Percentiles rank a stretch among this genome's conserved stretches.
Conservation (phyloP, 2,329 filamentous ascomycete genomes). For the Beauveria asiatica region DNA sequence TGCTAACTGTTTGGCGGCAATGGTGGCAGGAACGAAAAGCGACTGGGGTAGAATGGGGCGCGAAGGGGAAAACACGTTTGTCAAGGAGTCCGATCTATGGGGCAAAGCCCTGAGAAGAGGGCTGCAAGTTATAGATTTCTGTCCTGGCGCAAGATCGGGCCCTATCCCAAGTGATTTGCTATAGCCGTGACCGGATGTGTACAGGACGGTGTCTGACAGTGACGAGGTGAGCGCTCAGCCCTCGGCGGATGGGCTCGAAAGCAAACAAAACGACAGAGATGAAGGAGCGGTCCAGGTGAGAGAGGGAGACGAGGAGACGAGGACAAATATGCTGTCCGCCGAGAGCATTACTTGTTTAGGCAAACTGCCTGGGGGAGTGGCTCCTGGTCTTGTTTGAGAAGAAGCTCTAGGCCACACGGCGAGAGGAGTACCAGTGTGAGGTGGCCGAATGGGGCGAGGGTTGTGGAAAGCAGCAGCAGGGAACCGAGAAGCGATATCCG, state of each 20-base stretch:
- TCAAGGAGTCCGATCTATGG: conserved; percentile 2
- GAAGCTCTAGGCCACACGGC: conserved; percentile 1
- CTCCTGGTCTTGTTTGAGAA: conserved; percentile 3
- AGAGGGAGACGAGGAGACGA: background rate
- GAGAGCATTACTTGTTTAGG: conserved; percentile 11
- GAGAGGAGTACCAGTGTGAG: background rate
- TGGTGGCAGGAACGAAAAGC: background rate
- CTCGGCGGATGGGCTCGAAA: background rate
- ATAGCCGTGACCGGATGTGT: background rate
- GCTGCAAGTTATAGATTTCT: background rate
- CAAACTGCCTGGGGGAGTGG: conserved; percentile 5
- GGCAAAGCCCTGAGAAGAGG: background rate
- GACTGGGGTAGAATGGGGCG: background rate
- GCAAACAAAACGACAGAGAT: conserved; percentile 8
- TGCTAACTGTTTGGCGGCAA: background rate
- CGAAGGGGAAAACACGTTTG: background rate
- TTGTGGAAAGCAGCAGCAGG: background rate
- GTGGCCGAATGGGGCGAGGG: conserved; percentile 1
- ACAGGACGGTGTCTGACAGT: background rate
- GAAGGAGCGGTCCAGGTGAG: background rate
- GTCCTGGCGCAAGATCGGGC: background rate
- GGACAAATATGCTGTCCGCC: conserved; percentile 10
- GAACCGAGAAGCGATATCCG: background rate
- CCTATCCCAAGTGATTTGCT: background rate
- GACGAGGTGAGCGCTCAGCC: background rate